Conservation (phyloP, 495 filamentous ascomycete genomes). For the Gamarada debralockiae region DNA sequence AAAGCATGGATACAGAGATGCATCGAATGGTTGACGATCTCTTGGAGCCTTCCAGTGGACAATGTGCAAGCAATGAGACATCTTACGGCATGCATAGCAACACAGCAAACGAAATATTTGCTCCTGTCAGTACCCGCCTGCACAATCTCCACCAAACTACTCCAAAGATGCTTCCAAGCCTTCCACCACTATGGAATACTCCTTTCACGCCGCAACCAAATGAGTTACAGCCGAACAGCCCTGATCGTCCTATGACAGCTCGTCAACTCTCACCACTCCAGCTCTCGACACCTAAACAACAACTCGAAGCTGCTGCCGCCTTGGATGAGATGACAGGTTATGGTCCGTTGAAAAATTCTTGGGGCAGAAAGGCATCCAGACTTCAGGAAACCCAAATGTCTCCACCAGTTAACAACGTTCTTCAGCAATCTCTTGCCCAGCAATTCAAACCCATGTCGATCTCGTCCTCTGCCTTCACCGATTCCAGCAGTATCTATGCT, state of each 20-base stretch:
- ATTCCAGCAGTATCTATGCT: constrained; percentile 33
- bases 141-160: constrained; percentile 6
- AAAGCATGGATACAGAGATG: constrained; percentile 40
- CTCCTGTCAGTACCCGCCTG: constrained; percentile 7
- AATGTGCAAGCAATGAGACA: constrained; percentile 24
- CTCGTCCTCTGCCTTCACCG: constrained; percentile 24
- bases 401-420: constrained; percentile 12
- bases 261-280: constrained; percentile 16
- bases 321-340: constrained; percentile 17
- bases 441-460: constrained; percentile 13
- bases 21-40: constrained; percentile 63
- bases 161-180: constrained; percentile 19
- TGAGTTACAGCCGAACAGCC: constrained; percentile 18
- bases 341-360: not conserved
- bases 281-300: constrained; percentile 14
- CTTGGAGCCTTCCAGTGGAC: constrained; percentile 30
- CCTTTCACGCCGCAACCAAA: constrained; percentile 25
- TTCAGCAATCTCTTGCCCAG: constrained; percentile 13
- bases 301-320: constrained; percentile 11
- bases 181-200: constrained; percentile 19
- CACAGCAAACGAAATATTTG: constrained; percentile 26
- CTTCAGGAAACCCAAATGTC: not conserved
- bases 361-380: constrained; percentile 8
- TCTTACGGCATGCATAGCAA: constrained; percentile 27
- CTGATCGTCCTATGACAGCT: constrained; percentile 6